Percentiles rank a stretch among this genome's conserved stretches.
Conservation (phyloP, 768 basidiomycete species). For the Trametes villosa region DNA sequence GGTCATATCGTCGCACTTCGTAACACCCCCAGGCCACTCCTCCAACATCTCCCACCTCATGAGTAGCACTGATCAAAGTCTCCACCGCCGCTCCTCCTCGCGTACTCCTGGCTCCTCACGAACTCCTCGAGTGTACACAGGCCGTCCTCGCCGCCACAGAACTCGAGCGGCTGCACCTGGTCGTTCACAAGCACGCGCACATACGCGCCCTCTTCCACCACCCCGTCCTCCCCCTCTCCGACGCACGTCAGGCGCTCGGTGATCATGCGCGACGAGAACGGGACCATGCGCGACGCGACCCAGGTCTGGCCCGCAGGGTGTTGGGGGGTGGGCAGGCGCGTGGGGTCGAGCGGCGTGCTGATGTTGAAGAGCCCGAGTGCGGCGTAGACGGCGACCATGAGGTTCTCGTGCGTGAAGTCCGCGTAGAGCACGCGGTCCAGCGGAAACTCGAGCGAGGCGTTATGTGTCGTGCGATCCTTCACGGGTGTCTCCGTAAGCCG, state of each 20-base stretch:
- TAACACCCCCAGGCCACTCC: too few species aligned
- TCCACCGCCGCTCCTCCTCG: constrained; percentile 67
- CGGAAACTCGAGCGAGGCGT: constrained; percentile 81
- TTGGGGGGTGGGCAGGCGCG: constrained; percentile 1
- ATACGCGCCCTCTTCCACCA: constrained; percentile 34
- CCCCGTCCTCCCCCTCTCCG: constrained; percentile 13
- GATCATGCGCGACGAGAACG: constrained; percentile 77
- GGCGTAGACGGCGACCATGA: constrained; percentile 78
- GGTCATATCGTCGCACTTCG: too few species aligned
- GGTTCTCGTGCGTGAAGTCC: constrained; percentile 85
- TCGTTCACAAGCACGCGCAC: constrained; percentile 84
- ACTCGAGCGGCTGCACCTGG: constrained; percentile 61
- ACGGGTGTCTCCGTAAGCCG: constrained; percentile 70
- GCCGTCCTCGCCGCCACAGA: constrained; percentile 64
- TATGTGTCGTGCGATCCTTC: constrained; percentile 73
- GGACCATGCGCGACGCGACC: constrained; percentile 64
- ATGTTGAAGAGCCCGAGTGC: constrained; percentile 51
- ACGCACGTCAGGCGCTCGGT: constrained; percentile 67
- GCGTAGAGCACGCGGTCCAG: constrained; percentile 65
- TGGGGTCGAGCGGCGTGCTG: constrained; percentile 25
- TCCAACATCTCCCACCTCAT: too few species aligned
- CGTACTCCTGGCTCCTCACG: constrained; percentile 71
- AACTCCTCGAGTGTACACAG: constrained; percentile 70
- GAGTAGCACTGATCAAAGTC: constrained; percentile 68
- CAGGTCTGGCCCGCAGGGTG: constrained; percentile 39